These are phyloP conservation scores for Candida saitoana DNA, from an alignment of 805 yeast species.

Conservation along the genomic window DNA sequence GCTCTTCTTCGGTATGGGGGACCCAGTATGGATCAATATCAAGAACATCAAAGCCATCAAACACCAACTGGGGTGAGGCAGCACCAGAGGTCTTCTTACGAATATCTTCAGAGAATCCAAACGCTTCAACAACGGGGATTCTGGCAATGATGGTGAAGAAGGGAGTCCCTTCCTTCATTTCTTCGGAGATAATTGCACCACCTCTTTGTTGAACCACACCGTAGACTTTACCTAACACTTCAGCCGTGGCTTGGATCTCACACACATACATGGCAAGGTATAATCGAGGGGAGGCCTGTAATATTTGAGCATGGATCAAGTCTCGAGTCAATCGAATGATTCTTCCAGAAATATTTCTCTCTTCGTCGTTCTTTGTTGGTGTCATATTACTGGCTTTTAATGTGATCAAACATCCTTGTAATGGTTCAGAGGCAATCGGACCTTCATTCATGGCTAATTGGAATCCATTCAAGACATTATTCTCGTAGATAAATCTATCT, in stretches of 20 bases:
- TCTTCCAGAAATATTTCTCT: slow-evolving; percentile 59
- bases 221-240: slow-evolving; percentile 91
- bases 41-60: slow-evolving; percentile 79
- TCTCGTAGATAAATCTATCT: slow-evolving; percentile 41
- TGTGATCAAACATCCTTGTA: slow-evolving; percentile 71
- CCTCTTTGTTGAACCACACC: slow-evolving; percentile 87
- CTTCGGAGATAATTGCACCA: slow-evolving; percentile 84
- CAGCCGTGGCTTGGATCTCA: slow-evolving; percentile 93
- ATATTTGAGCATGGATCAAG: slow-evolving; percentile 61
- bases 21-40: slow-evolving; percentile 98
- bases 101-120: slow-evolving; percentile 94
- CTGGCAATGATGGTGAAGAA: slow-evolving; percentile 82
- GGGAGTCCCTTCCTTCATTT: slow-evolving; percentile 97
- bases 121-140: slow-evolving; percentile 92
- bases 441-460: slow-evolving; percentile 81
- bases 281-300: slow-evolving; percentile 83
- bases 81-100: slow-evolving; percentile 93
- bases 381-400: slow-evolving; percentile 18
- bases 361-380: slow-evolving; percentile 24
- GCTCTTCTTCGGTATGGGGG: slow-evolving; percentile 94
- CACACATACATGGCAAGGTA: slow-evolving; percentile 91
- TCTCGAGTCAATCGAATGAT: slow-evolving; percentile 71
- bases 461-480: slow-evolving; percentile 74
- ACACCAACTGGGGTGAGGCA: slow-evolving; percentile 92
- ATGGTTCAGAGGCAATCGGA: slow-evolving; percentile 82